These are phyloP conservation scores for Cercospora berteroae DNA, from an alignment of 2,329 filamentous ascomycete species.

Conservation along the genomic window DNA sequence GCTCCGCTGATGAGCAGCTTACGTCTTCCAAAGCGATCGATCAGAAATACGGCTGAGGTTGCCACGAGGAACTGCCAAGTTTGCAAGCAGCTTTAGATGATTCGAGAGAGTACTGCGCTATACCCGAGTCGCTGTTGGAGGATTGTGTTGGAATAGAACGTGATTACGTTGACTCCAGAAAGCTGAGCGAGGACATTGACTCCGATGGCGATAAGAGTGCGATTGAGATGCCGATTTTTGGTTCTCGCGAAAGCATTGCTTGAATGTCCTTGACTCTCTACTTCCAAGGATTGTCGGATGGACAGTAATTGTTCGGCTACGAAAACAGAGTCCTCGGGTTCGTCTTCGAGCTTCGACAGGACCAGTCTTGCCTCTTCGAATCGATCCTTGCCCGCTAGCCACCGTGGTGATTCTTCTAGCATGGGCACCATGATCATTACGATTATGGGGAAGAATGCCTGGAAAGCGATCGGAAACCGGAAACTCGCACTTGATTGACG, in stretches of 20 bases:
- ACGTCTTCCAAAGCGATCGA: conserved; percentile 35
- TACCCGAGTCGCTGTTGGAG: conserved; percentile 27
- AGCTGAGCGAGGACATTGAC: conserved; percentile 31
- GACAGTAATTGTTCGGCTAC: conserved; percentile 22
- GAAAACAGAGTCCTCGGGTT: conserved; percentile 24
- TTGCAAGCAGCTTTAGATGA: conserved; percentile 31
- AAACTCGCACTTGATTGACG: conserved; percentile 26
- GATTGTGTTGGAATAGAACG: conserved; percentile 32
- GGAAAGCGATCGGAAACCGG: conserved; percentile 45
- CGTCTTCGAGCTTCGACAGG: conserved; percentile 31
- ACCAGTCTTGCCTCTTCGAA: conserved; percentile 27
- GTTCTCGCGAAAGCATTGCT: conserved; percentile 30
- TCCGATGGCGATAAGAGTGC: conserved; percentile 29
- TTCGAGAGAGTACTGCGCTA: conserved; percentile 21
- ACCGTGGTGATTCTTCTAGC: conserved; percentile 33
- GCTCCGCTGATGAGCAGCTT: conserved; percentile 33
- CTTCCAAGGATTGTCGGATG: conserved; percentile 27
- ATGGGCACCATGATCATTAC: conserved; percentile 37
- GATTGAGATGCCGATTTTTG: conserved; percentile 28
- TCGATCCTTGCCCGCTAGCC: conserved; percentile 30
- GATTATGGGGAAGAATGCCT: conserved; percentile 44
- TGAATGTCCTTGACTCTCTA: conserved; percentile 25
- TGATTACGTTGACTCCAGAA: conserved; percentile 31
- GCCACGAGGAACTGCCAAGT: conserved; percentile 34
- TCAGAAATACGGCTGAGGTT: conserved; percentile 30